A percentile compares a stretch with the other conserved stretches of the same genome.
Conservation (phyloP, 495 filamentous ascomycete species). For the Aeminium ludgeri region DNA sequence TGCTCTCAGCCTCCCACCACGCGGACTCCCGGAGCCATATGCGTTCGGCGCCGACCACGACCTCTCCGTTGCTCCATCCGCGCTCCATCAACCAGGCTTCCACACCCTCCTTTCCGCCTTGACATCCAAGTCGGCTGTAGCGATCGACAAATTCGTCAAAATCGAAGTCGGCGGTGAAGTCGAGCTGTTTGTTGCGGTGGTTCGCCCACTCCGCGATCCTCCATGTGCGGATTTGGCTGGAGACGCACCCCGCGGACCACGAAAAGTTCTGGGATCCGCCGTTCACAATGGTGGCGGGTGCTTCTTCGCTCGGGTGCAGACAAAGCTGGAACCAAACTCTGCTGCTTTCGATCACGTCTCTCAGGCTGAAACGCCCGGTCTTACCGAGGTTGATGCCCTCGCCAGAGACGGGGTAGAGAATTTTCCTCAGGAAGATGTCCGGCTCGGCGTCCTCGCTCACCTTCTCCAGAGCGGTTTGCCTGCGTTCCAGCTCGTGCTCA, state of each 20-base stretch:
- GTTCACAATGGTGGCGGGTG: conserved; percentile 48
- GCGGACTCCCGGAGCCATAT: conserved; percentile 89
- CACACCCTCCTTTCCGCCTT: conserved; percentile 80
- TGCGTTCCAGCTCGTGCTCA: conserved; percentile 62
- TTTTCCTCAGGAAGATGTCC: conserved; percentile 63
- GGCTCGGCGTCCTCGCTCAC: conserved; percentile 62
- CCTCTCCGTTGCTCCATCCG: conserved; percentile 96
- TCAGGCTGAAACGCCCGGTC: conserved; percentile 58
- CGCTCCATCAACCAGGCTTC: conserved; percentile 91
- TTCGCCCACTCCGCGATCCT: conserved; percentile 92
- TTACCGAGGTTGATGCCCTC: conserved; percentile 59
- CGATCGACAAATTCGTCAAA: conserved; percentile 74
- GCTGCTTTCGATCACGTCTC: conserved; percentile 52
- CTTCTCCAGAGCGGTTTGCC: conserved; percentile 72
- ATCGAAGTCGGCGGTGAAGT: conserved; percentile 95
- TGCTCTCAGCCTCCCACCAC: conserved; percentile 96
- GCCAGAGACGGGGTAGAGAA: conserved; percentile 66
- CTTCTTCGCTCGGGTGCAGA: conserved; percentile 79
- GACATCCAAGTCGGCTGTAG: conserved; percentile 69
- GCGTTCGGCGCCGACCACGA: conserved; percentile 72
- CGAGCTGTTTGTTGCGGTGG: conserved; percentile 74
- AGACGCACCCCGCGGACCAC: conserved; percentile 86
- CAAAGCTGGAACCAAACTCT: conserved; percentile 91
- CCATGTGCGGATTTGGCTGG: conserved; percentile 83
- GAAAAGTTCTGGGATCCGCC: conserved; percentile 46